These are phyloP conservation scores for Cytospora piceae DNA, from an alignment of 2,329 filamentous ascomycete species.

Conservation along the genomic window DNA sequence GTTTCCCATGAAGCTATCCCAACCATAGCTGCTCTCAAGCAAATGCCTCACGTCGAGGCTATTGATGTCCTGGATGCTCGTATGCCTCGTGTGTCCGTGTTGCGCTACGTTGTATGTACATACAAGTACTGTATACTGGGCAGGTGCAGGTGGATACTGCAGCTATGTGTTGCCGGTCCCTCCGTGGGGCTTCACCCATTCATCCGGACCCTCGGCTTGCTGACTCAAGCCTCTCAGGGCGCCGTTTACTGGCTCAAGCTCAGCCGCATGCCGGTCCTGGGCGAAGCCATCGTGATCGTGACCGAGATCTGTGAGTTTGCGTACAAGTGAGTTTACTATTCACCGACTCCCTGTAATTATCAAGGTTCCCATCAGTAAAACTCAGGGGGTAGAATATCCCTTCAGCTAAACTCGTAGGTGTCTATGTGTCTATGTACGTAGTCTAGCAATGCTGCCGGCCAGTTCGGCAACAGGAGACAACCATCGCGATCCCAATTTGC, in stretches of 20 bases:
- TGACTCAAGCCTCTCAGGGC: conserved; percentile 18
- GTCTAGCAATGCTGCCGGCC: neutral
- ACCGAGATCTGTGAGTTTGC: neutral
- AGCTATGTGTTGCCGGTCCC: conserved; percentile 4
- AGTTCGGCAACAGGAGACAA: conserved; percentile 6
- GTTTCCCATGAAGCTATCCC: neutral
- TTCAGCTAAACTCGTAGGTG: neutral
- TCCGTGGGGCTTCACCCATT: conserved; percentile 24
- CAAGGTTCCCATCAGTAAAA: neutral
- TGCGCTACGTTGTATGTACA: conserved; percentile 6
- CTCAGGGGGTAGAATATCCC: neutral
- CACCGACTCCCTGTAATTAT: neutral
- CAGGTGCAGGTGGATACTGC: conserved; percentile 1
- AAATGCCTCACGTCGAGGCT: conserved; percentile 18
- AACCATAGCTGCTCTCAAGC: neutral
- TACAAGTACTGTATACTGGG: conserved; percentile 1
- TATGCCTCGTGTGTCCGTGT: neutral
- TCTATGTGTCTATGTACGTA: too few species aligned
- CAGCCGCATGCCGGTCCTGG: conserved; percentile 13
- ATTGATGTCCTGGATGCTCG: conserved; percentile 4
- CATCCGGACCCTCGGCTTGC: conserved; percentile 23
- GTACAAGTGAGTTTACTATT: neutral
- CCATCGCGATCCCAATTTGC: conserved; percentile 2
- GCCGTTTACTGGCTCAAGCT: conserved; percentile 24
- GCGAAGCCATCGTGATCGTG: neutral